A percentile compares a stretch with the other conserved stretches of the same genome.
Conservation (phyloP, 73 alveolate genomes). For the Stentor roeselii region DNA sequence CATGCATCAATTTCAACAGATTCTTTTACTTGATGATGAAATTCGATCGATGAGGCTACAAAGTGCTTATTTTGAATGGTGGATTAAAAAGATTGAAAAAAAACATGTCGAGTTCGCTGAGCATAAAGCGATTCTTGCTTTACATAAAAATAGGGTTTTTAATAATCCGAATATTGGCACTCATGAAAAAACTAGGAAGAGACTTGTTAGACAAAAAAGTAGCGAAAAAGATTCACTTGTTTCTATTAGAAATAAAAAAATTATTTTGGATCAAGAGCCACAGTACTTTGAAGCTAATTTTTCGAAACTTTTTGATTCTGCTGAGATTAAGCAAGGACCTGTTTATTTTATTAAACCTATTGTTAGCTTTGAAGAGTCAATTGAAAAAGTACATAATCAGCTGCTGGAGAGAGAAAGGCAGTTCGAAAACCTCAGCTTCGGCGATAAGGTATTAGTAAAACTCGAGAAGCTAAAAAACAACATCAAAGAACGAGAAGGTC, state of each 20-base stretch:
- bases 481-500: neutral
- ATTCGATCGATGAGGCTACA: neutral
- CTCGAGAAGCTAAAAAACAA: neutral
- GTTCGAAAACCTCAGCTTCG: neutral
- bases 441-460: neutral
- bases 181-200: neutral
- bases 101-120: neutral
- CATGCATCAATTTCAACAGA: neutral
- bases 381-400: neutral
- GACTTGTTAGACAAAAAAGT: neutral
- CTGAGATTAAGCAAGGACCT: neutral
- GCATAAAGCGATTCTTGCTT: constrained; percentile 4
- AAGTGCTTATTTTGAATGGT: constrained; percentile 17
- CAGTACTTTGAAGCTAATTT: neutral
- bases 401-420: neutral
- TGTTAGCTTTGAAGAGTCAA: neutral
- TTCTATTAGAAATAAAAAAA: neutral
- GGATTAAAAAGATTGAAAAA: constrained; percentile 7
- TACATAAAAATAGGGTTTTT: constrained; percentile 22
- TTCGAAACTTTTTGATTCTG: neutral
- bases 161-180: neutral
- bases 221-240: neutral
- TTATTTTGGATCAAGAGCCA: neutral
- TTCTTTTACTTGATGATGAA: constrained; percentile 5
- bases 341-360: constrained; percentile 1